Base-by-base conservation (phyloP, 192 early-diverging fungal species). In the Linnemannia elongata region DNA sequence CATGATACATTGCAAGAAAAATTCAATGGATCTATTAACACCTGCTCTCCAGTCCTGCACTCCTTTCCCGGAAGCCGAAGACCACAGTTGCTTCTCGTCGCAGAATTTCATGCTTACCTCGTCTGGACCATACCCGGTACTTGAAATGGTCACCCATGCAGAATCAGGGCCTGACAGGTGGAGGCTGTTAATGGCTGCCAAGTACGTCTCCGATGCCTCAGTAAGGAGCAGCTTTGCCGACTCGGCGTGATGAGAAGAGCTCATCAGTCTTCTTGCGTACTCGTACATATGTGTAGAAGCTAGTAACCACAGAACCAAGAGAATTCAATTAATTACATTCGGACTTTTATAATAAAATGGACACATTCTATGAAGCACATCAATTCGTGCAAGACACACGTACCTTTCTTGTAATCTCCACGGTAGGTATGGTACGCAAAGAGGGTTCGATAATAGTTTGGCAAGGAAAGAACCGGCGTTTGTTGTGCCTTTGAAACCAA, bases 371-470 rank as follows among this genome's bases (percentile, higher is more conserved):
- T n/a, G 12, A 33, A 27, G 10, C 13, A 15, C 1, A 22, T 52
- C 30, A 66, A 57, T 27, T 27, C 55, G 10, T n/a, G 72, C 6
- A 42, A 73, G 24, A 45, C 39, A n/a, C 69, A 6, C 22, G 33
- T 87, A 87, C 85, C 85, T 49, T 81, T 87, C 38, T 72, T 81
- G 38, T 77, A 78, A 54, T 87, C 85, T 41, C 80, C 79, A 13
- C 66, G 57, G 66, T 87, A 87, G 13, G 68, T 47, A 42, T 87
- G 78, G 41, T 78, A 87, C 3, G 79, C 75, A 22, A 77, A 81
- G 9, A 87, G 76, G 12, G 60, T 54, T 10, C 49, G 41, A 54
- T 87, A 77, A 38, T 78, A 42, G 57, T 87, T 76, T 4, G 85
- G 79, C 4, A 33, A 57, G 0, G 80, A 77, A 57, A 87, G 76